Conservation (phyloP, 73 alveolate genomes). For the Tetrahymena borealis region DNA sequence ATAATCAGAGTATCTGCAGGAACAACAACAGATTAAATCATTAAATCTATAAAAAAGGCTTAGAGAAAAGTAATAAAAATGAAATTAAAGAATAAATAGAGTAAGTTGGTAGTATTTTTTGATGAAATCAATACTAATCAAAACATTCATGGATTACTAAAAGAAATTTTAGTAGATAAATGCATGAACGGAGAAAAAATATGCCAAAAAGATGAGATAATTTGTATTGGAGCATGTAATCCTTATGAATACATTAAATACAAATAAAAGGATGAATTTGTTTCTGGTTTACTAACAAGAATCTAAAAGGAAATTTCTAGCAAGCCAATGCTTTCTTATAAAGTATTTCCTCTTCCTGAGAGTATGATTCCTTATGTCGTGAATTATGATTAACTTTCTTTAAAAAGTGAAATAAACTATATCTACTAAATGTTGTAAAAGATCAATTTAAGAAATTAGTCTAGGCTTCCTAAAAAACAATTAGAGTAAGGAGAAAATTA, state of each 20-base stretch:
- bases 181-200: not conserved
- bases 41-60: constrained; percentile 27
- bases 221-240: constrained; percentile 61
- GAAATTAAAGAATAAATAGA: constrained; percentile 33
- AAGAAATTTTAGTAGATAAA: not conserved
- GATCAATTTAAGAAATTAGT: not conserved
- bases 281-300: not conserved
- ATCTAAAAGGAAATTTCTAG: not conserved
- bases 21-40: constrained; percentile 39
- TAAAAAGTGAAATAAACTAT: constrained; percentile 39
- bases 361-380: constrained; percentile 45
- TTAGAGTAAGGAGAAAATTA: too few relatives aligned
- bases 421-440: constrained; percentile 36
- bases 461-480: not conserved
- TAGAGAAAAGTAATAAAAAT: constrained; percentile 16
- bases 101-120: constrained; percentile 56
- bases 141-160: constrained; percentile 43
- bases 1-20: constrained; percentile 60
- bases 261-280: not conserved
- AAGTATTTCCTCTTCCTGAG: constrained; percentile 57
- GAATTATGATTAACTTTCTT: constrained; percentile 46
- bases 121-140: constrained; percentile 66
- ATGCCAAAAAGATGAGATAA: not conserved
- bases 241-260: constrained; percentile 26
- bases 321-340: constrained; percentile 6